Evolutionary conservation across 164 flowering plant genomes (phyloP), one percentile per base, ranked within the genome.

Genomic region (Houttuynia cordata): DNA sequence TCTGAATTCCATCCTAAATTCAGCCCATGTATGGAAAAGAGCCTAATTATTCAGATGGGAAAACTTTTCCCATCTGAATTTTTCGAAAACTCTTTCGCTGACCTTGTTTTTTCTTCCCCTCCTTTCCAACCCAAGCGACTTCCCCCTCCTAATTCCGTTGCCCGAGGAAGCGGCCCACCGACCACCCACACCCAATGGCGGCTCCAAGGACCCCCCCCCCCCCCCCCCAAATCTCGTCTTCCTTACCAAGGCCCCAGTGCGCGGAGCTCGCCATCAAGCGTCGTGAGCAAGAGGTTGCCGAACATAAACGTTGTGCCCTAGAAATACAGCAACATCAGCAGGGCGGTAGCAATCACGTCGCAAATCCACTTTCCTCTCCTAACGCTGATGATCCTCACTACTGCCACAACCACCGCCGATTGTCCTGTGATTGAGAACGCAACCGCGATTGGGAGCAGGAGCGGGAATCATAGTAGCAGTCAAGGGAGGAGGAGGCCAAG

Each of bases 181-280:
- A 73, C 25, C 59, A 56, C 39, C 37, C 47, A 12, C 49, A 6
- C 19, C 60, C 10, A n/a, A n/a, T n/a, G 21, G 23, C 19, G 24
- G 24, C 24, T 49, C 56, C 23, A 24, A 23, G 24, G 25, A 14
- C n/a, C n/a, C n/a, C n/a, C n/a, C n/a, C n/a, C n/a, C n/a, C n/a
- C n/a, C n/a, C 50, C 24, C 62, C 55, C 40, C 24, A 59, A 84
- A 82, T 61, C 88, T 91, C 9, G 83, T 80, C 61, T 88, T 86
- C 74, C 73, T 84, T 41, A 81, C 87, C 64, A 86, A 79, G 72
- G 84, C n/a, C 86, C 13, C 72, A 88, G 68, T 85, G 96, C 34
- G 84, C 84, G 64, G 71, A 83, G 61, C 58, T 88, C 15, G 96
- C 96, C 42, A 74, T 88, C 45, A 72, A 86, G 55, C 86, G 88